A percentile compares a stretch with the other conserved stretches of the same genome.
Evolutionary conservation across 2,329 filamentous ascomycete genomes (phyloP).

Genomic region (Colletotrichum karsti): DNA sequence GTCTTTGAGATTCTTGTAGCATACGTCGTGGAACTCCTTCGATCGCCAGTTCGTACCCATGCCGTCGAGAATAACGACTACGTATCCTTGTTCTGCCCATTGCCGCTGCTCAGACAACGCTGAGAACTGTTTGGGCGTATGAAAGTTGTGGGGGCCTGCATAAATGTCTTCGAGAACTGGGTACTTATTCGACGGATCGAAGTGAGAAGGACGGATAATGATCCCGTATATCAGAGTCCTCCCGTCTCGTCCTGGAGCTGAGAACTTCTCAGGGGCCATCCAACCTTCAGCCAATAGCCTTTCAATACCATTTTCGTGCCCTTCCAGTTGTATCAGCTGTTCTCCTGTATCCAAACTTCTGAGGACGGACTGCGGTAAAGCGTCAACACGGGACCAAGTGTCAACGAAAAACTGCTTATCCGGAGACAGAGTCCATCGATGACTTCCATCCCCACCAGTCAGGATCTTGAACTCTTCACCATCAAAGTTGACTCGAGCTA

Average conservation of each 20-base stretch:
- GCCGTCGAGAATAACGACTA: slow-evolving; percentile 39
- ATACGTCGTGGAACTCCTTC: slow-evolving; percentile 40
- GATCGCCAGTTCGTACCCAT: slow-evolving; percentile 42
- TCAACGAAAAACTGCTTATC: neutral
- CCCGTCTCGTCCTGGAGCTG: neutral
- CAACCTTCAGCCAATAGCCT: neutral
- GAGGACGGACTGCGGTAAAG: neutral
- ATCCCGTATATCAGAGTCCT: neutral
- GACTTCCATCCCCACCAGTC: slow-evolving; percentile 37
- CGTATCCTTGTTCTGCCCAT: slow-evolving; percentile 38
- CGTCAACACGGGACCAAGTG: neutral
- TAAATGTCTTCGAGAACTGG: slow-evolving; percentile 39
- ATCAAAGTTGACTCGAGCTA: slow-evolving; percentile 35
- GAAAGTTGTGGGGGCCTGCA: slow-evolving; percentile 35
- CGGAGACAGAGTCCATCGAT: slow-evolving; percentile 34
- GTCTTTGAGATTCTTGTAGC: slow-evolving; percentile 39
- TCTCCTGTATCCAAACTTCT: neutral
- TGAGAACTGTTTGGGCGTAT: slow-evolving; percentile 35
- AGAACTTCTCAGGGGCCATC: neutral
- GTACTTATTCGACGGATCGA: slow-evolving; percentile 35
- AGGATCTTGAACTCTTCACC: slow-evolving; percentile 35
- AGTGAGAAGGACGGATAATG: slow-evolving; percentile 27
- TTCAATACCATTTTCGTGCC: neutral
- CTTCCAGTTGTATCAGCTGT: neutral
- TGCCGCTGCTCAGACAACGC: slow-evolving; percentile 26